Conservation (phyloP, 805 yeast genomes). For the Candida argentea region DNA sequence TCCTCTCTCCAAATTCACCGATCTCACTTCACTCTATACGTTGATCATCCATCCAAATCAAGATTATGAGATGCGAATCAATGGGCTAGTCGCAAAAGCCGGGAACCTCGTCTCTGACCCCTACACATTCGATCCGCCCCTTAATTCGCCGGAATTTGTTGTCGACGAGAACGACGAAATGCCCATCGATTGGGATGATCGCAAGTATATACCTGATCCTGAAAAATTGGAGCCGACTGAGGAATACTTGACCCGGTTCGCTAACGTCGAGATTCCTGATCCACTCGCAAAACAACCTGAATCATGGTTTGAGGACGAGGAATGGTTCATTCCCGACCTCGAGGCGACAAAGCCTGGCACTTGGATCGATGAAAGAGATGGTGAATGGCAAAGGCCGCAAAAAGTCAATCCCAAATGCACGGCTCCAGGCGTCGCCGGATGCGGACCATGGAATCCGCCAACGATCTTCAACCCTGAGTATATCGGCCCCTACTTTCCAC, state of each 20-base stretch:
- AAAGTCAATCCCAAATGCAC: constrained; percentile 66
- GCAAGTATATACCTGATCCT: constrained; percentile 59
- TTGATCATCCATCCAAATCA: constrained; percentile 56
- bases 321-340: constrained; percentile 57
- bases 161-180: constrained; percentile 45
- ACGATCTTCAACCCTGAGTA: constrained; percentile 56
- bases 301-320: constrained; percentile 66
- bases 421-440: constrained; percentile 39
- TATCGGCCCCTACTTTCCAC: constrained; percentile 73
- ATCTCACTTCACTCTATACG: constrained; percentile 63
- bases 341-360: constrained; percentile 55
- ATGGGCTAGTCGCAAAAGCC: constrained; percentile 63
- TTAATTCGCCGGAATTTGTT: constrained; percentile 58
- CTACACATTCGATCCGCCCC: constrained; percentile 48
- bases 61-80: constrained; percentile 69
- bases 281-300: constrained; percentile 60
- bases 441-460: constrained; percentile 77
- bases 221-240: constrained; percentile 50
- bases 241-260: constrained; percentile 76
- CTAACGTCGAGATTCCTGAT: constrained; percentile 48
- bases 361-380: constrained; percentile 90
- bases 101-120: constrained; percentile 53
- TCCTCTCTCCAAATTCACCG: constrained; percentile 53
- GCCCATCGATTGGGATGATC: constrained; percentile 82
- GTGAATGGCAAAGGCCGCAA: constrained; percentile 68